Evolutionary conservation across 1,284 basidiomycete genomes (phyloP), one percentile per base, ranked within the genome.

Genomic region (Tylopilus microsporus): DNA sequence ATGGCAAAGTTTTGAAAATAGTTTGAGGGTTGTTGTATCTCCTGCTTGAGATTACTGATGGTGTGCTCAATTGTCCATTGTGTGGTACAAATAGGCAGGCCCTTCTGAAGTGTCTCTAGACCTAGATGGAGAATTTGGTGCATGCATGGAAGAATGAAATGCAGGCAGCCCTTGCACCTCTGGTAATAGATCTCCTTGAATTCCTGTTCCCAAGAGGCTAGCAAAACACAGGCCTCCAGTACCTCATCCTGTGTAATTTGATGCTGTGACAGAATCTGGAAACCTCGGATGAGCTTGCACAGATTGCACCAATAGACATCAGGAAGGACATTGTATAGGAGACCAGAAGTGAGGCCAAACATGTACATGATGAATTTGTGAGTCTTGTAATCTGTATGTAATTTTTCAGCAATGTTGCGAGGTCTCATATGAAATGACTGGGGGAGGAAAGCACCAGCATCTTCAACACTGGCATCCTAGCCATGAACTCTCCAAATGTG

Each of bases 61-160:
- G 57, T 65, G 0, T 46, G 6, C 7, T 65, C 61, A n/a, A 65
- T 58, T 0, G 55, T 65, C 57, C 61, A 65, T 12, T 65, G 63
- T 2, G 56, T 54, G 19, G 46, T 48, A 12, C 63, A 65, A 3
- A 65, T 64, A 42, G 15, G 7, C 11, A 43, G 42, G 54, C 57
- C 34, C 12, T 36, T 36, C 34, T 36, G 34, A 36, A 36, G 12
- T 36, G 34, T 36, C 34, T 36, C 34, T 16, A 34, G 13, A 5
- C 7, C 53, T 8, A 58, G n/a, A 15, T 58, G 57, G 2, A 45
- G 1, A 2, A 37, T 25, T n/a, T 50, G 53, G 4, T 58, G 57
- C 10, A 58, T 30, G 16, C 30, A 32, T 13, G 57, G 57, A 1
- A 16, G 4, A 4, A 58, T 39, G 19, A 58, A 58, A 3, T 58